Conservation (phyloP, 179 eudicot species). For the Silene vulgaris region DNA sequence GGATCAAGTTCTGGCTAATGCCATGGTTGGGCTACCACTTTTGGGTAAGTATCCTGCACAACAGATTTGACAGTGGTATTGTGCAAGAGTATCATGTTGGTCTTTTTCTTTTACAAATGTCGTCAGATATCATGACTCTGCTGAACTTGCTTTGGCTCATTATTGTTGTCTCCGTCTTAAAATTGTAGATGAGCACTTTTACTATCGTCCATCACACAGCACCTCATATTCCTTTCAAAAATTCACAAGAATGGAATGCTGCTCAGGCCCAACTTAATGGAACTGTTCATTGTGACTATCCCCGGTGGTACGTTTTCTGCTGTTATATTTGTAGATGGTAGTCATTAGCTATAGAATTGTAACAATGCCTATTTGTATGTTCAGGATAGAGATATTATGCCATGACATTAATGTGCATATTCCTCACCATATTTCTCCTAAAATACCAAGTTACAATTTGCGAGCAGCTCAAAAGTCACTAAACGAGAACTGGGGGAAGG, state of each 20-base stretch:
- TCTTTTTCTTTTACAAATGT: not conserved
- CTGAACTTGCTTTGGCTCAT: conserved; percentile 3
- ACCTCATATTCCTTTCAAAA: conserved; percentile 86
- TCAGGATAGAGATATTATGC: conserved; percentile 87
- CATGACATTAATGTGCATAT: conserved; percentile 90
- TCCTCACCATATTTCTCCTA: conserved; percentile 88
- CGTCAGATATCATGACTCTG: not conserved
- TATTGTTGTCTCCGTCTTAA: conserved; percentile 2
- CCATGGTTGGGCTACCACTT: conserved; percentile 99
- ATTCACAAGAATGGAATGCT: conserved; percentile 73
- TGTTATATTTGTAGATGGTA: not conserved
- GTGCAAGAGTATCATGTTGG: not conserved
- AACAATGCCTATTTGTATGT: conserved; percentile 17
- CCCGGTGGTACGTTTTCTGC: conserved; percentile 54
- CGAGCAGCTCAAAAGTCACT: conserved; percentile 80
- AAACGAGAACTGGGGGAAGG: conserved; percentile 92
- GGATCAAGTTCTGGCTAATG: conserved; percentile 97
- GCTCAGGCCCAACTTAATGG: conserved; percentile 94
- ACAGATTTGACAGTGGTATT: not conserved
- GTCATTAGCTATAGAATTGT: not conserved
- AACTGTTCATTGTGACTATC: conserved; percentile 94
- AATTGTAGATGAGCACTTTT: conserved; percentile 91
- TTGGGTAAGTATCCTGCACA: conserved; percentile 54
- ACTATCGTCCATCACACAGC: conserved; percentile 97
- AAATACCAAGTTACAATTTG: conserved; percentile 90